These are phyloP conservation scores for Pachysolen tannophilus DNA, from an alignment of 805 yeast genomes.

Conservation along the genomic window DNA sequence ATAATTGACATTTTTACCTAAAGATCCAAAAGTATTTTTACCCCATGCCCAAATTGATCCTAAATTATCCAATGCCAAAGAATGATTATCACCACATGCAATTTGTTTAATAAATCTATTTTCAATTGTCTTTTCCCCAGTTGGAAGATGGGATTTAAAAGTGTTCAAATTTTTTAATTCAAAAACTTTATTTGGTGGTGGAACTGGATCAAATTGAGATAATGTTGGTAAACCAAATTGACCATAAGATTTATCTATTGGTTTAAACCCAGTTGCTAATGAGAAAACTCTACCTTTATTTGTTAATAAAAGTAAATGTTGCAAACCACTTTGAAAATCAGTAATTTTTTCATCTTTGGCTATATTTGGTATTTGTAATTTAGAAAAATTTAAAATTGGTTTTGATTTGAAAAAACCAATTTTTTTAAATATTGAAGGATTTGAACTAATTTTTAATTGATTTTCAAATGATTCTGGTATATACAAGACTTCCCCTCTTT, in stretches of 20 bases:
- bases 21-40: slow-evolving; percentile 74
- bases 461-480: slow-evolving; percentile 21
- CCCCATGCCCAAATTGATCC: slow-evolving; percentile 86
- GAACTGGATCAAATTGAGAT: slow-evolving; percentile 56
- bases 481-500: slow-evolving; percentile 36
- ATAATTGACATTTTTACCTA: slow-evolving; percentile 62
- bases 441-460: slow-evolving; percentile 12
- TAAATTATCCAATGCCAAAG: slow-evolving; percentile 57
- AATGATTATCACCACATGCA: slow-evolving; percentile 69
- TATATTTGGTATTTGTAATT: slow-evolving; percentile 11
- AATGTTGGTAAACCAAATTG: slow-evolving; percentile 77
- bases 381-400: slow-evolving; percentile 5
- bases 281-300: slow-evolving; percentile 54
- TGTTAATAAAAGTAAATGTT: slow-evolving; percentile 62
- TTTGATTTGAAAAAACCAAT: neutral
- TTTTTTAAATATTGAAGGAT: slow-evolving; percentile 10
- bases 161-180: slow-evolving; percentile 51
- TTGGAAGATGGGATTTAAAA: no score
- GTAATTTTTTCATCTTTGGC: slow-evolving; percentile 29
- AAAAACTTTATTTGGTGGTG: slow-evolving; percentile 37
- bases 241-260: slow-evolving; percentile 47
- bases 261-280: slow-evolving; percentile 45
- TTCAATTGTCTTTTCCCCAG: no score
- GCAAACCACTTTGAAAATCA: slow-evolving; percentile 51
- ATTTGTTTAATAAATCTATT: slow-evolving; percentile 46